Evolutionary conservation across 1,139 yeast species (phyloP).

Genomic region (Yamadazyma friedrichii): DNA sequence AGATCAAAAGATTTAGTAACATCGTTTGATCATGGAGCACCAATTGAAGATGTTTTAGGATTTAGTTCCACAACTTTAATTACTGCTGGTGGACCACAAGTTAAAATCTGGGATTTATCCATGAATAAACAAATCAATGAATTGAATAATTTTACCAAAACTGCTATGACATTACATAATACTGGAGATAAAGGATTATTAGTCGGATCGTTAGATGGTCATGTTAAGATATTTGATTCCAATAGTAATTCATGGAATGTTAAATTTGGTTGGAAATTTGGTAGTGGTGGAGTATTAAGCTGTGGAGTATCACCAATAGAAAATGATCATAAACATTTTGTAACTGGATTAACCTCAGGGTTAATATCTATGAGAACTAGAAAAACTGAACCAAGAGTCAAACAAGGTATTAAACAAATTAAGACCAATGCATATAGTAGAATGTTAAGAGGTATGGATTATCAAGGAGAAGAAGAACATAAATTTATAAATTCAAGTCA

Average conservation of each 20-base stretch:
- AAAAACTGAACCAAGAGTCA: constrained; percentile 61
- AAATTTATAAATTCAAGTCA: constrained; percentile 59
- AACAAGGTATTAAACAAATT: constrained; percentile 47
- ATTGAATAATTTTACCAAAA: constrained; percentile 82
- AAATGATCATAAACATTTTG: constrained; percentile 71
- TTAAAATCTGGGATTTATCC: constrained; percentile 90
- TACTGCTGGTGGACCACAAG: constrained; percentile 83
- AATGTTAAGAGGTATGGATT: constrained; percentile 89
- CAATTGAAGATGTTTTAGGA: constrained; percentile 86
- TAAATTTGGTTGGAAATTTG: constrained; percentile 96
- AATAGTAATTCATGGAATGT: constrained; percentile 77
- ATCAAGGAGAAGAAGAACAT: constrained; percentile 85
- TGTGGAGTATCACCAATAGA: constrained; percentile 85
- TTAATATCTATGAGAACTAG: constrained; percentile 85
- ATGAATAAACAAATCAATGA: constrained; percentile 65
- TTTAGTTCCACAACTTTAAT: constrained; percentile 77
- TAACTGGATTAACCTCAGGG: constrained; percentile 92
- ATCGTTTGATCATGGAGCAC: constrained; percentile 43
- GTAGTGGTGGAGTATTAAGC: constrained; percentile 79
- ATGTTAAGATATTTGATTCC: constrained; percentile 90
- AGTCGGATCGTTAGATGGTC: constrained; percentile 96
- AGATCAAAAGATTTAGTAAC: constrained; percentile 51
- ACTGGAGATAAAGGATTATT: constrained; percentile 72
- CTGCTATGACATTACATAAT: constrained; percentile 81
- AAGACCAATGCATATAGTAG: constrained; percentile 60